Evolutionary conservation across 2,329 filamentous ascomycete genomes (phyloP), one percentile per base, ranked within the genome.

Genomic region (Venturia pyrina): DNA sequence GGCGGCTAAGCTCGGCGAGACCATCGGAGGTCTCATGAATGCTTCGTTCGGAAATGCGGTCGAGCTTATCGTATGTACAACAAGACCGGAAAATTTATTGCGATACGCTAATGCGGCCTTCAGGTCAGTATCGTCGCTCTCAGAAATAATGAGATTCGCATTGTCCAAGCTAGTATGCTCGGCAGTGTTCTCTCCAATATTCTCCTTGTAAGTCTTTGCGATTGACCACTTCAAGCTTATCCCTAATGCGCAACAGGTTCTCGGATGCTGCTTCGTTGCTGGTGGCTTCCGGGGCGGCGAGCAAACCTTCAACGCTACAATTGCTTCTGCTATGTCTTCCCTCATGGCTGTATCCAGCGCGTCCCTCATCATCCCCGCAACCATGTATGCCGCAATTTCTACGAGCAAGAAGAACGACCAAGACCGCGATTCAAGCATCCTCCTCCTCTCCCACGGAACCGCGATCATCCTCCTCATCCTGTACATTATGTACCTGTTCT

Each of bases 91-190:
- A n/a, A 10, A 34, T 3, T n/a, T 10, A 11, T 19, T 10, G 17
- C 2, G 19, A n/a, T 13, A 65, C 40, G 43, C 70, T 72, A 61
- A 68, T 60, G n/a, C 19, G 67, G 65, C 60, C 62, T 63, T 11
- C 73, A 93, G 90, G 90, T 96, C 74, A 96, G 91, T 75, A 93
- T 98, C 71, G 89, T 98, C 69, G 95, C 95, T 21, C 83, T 99
- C 59, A 86, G 82, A 70, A 87, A 95, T 71, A 86, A 87, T 69
- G 89, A 98, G 78, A 96, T 97, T 73, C 88, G 93, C 72, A 93
- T 98, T 69, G 93, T 98, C n/a, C 95, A 98, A 79, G 89, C 93
- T 24, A 96, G 91, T 69, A 98, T 98, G 93, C 87, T 98, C 43
- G 93, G 95, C 61, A 96, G 90, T 73, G 96, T 98, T 71, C 82